Base-by-base conservation (phyloP, 2,329 filamentous ascomycete genomes). In the Hypoxylon sp. region DNA sequence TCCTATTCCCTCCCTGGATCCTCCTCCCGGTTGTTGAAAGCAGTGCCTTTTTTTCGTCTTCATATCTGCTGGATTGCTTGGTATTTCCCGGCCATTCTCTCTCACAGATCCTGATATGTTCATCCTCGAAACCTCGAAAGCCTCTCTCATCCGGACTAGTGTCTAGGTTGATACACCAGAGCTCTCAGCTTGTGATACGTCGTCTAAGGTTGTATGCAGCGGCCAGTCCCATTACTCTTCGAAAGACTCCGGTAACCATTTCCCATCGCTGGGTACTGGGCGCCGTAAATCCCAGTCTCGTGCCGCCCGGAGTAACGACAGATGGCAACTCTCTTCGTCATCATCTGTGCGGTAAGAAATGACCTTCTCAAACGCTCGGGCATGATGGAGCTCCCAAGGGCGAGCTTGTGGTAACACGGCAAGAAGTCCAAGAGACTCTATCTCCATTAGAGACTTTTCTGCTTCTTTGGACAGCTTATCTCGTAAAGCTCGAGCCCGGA, bases 331-430 rank as follows among this genome's bases (percentile, higher is more conserved):
- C 2, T 19, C n/a, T 5, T 32, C 21, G 5, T 14, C 11, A 25
- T 41, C 34, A 3, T 23, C 17, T 10, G 19, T 10, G 13, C 49
- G 11, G 2, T 5, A 9, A 5, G 19, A n/a, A 21, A 13, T 19
- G 30, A 34, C 36, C 2, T 14, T 14, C 3, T 41, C 2, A 23
- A 63, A 63, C 1, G 21, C 17, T 6, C 13, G 10, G 17, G 19
- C 2, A 1, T 58, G 53, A 11, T 58, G 49, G 6, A 13, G 2
- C 19, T 28, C 13, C 52, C 60, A 58, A n/a, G 60, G 60, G 1
- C 38, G 25, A 1, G 52, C 46, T 5, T 21, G 21, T 2, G 62
- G 56, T 1, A 65, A 5, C 14, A 48, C 23, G 1, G 56, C 45
- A 11, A 56, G 43, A 5, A 36, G 2, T 3, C 19, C 1, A 17